A percentile compares a stretch with the other conserved stretches of the same genome.
Conservation (phyloP, 2,329 filamentous ascomycete genomes). For the Pseudogymnoascus sp. region DNA sequence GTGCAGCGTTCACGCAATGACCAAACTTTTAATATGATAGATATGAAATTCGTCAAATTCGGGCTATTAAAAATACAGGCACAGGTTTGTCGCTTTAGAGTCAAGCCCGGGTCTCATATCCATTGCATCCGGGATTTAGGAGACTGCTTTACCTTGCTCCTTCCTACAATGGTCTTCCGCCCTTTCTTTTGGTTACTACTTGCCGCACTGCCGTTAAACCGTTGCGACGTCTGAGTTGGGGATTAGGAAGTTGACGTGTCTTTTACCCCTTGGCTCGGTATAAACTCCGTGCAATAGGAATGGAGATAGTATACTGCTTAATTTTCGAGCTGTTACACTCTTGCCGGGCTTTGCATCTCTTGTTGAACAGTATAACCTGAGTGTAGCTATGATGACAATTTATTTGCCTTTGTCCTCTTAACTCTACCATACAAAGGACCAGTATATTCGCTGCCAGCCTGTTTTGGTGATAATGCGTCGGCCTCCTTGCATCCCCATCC, state of each 20-base stretch:
- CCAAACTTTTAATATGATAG: background rate
- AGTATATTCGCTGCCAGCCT: background rate
- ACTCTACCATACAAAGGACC: background rate
- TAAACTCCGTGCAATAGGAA: background rate
- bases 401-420: background rate
- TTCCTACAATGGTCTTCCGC: background rate
- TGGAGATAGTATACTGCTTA: background rate
- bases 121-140: background rate
- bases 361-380: background rate
- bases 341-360: background rate
- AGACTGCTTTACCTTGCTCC: background rate
- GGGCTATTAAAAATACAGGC: background rate
- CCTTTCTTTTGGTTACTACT: background rate
- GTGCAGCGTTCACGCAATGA: background rate
- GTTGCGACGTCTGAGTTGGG: background rate
- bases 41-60: background rate
- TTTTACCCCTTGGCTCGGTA: background rate
- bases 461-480: background rate
- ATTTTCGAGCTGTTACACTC: background rate
- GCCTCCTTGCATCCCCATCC: background rate
- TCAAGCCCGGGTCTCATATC: background rate
- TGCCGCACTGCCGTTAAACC: background rate
- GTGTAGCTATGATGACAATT: background rate
- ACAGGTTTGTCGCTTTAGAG: background rate
- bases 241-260: background rate